phyloP scores from a whole-genome alignment of 768 basidiomycete species.

The Trametes cinnabarina region DNA sequence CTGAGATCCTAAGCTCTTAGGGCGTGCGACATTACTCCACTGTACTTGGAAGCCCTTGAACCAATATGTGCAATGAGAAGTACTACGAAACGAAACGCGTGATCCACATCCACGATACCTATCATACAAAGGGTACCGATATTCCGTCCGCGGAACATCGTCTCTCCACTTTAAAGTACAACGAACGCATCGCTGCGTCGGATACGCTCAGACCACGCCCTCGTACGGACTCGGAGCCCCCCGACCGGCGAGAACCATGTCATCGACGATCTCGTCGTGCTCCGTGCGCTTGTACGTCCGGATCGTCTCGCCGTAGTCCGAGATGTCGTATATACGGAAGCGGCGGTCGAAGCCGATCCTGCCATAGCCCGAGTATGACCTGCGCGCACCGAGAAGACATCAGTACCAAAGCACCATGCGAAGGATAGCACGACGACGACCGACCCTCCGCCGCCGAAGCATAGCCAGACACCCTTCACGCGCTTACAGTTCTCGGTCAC shows the following conservation, averaged over 20 bases:
- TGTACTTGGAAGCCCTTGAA: no score
- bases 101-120: no score
- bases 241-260: conserved; percentile 57
- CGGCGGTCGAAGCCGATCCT: conserved; percentile 86
- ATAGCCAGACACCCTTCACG: conserved; percentile 84
- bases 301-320: conserved; percentile 90
- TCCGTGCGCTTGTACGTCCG: conserved; percentile 83
- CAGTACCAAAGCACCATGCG: background rate
- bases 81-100: no score
- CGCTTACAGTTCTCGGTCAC: conserved; percentile 89
- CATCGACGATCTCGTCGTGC: conserved; percentile 63
- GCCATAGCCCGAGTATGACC: conserved; percentile 82
- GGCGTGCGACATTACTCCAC: no score
- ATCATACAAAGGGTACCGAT: no score
- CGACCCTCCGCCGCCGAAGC: conserved; percentile 85
- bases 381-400: conserved; percentile 24
- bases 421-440: conserved; percentile 23
- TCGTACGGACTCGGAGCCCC: conserved; percentile 32
- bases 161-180: no score
- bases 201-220: conserved; percentile 1
- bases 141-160: no score
- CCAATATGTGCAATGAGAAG: no score
- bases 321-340: conserved; percentile 85
- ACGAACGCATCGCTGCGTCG: no score
- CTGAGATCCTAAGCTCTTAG: no score